Evolutionary conservation across 208 protist genomes (phyloP).

Genomic region (Acanthamoeba triangularis): DNA sequence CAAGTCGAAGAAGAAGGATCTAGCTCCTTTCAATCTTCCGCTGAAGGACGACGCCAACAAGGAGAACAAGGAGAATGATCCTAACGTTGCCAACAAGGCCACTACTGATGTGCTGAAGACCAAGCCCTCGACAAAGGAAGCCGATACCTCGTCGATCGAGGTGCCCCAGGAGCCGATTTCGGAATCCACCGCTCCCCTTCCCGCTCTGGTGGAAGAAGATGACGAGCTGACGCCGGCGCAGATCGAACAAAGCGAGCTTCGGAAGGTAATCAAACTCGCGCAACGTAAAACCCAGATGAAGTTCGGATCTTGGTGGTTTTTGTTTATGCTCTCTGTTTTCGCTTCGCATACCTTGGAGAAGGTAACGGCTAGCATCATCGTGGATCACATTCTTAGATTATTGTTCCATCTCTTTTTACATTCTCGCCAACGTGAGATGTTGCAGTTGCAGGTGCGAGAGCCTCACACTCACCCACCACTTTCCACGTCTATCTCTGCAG

Average conservation of each 20-base stretch:
- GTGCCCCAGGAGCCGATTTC: neutral
- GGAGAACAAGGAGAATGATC: constrained; percentile 13
- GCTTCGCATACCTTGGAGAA: constrained; percentile 31
- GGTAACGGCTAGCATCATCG: neutral
- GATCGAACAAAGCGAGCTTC: constrained; percentile 23
- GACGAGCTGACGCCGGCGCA: neutral
- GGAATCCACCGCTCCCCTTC: neutral
- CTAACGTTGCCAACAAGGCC: neutral
- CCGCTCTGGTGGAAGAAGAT: neutral
- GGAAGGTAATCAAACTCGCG: constrained; percentile 38
- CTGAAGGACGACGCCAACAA: neutral
- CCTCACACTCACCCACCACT: neutral
- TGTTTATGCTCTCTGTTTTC: constrained; percentile 55
- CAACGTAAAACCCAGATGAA: constrained; percentile 38
- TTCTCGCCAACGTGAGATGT: neutral
- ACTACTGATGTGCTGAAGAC: neutral
- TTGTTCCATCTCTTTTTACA: neutral
- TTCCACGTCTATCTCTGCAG: neutral
- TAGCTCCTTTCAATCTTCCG: neutral
- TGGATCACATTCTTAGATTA: neutral
- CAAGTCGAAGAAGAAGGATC: constrained; percentile 15
- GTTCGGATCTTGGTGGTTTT: constrained; percentile 61
- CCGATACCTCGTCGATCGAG: neutral
- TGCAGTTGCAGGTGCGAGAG: neutral
- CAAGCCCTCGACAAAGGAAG: neutral